Evolutionary conservation across 257 asterid genomes (phyloP).

Genomic region (Solanum pimpinellifolium): DNA sequence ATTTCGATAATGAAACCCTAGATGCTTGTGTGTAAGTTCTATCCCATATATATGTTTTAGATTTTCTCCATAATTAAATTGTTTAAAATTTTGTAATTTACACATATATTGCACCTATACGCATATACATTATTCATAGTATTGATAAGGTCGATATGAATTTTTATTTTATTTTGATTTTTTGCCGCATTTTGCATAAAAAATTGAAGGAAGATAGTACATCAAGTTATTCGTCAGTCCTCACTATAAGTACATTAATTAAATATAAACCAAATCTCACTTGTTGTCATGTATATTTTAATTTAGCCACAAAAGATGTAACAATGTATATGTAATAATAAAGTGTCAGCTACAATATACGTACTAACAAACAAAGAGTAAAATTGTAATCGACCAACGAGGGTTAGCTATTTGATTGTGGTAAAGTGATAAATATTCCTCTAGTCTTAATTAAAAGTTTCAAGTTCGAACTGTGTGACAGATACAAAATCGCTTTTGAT

Average conservation of each 20-base stretch:
- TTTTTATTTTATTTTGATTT: too few species aligned
- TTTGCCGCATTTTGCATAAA: background rate
- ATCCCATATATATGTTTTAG: background rate
- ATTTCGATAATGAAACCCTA: background rate
- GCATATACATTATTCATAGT: background rate
- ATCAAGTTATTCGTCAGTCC: background rate
- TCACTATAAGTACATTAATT: background rate
- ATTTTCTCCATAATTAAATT: background rate
- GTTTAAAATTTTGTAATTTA: background rate
- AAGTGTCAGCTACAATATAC: background rate
- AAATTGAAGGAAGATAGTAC: background rate
- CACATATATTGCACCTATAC: background rate
- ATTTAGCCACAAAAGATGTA: background rate
- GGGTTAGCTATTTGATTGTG: background rate
- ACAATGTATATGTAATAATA: background rate
- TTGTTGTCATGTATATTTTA: background rate
- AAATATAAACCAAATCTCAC: background rate
- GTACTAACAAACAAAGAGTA: background rate
- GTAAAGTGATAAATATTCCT: background rate
- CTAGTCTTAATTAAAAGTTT: accelerated
- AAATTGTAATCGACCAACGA: background rate
- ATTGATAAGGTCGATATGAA: background rate
- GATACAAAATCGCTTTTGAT: background rate
- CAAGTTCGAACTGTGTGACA: background rate
- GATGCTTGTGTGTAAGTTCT: background rate